Base-by-base conservation (phyloP, 441 rosid species). In the Macaranga tanarius region DNA sequence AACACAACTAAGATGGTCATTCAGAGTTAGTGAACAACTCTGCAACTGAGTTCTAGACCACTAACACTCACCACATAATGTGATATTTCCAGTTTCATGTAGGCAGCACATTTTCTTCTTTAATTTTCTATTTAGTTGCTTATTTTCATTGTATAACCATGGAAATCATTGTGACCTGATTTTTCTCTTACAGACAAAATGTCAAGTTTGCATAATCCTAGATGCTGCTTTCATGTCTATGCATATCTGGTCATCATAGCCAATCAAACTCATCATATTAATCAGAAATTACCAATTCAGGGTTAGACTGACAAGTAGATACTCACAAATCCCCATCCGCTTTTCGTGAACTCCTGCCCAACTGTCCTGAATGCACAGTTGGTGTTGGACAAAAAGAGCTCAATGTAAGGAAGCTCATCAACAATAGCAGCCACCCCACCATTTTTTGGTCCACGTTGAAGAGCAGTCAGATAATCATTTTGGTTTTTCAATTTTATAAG, bases 271-370 rank as follows among this genome's bases (percentile, higher is more conserved):
- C 8, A 57, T 9, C 62, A 55, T 10, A 63, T 54, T 45, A 11
- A 23, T 19, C 54, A 61, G 25, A 38, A 42, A 62, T 13, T 6
- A 67, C 8, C 38, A 34, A 34, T 34, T 60, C 23, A 31, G 9
- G 34, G 56, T 58, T 45, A 64, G 38, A 54, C 2, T 31, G 13
- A 40, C 20, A 60, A 34, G 31, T 51, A 16, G 59, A 72, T 69
- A 88, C 99, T 87, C 86, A 95, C 98, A 73, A 95, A 91, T 84
- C 99, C 98, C 98, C 97, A 92, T 55, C 99, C 97, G 60, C 91
- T 88, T 73, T 87, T 86, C 17, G 99, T 92, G 79, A 95, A 95
- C 62, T 92, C 97, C 79, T 86, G 91, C 38, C 99, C 99, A 12
- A 95, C 96, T 9, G 85, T 91, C 73, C 87, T 85, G 84, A 83